A percentile compares a stretch with the other conserved stretches of the same genome.
phyloP scores from a whole-genome alignment of 2,329 filamentous ascomycete species.

The Phyllosticta paracitricarpa region DNA sequence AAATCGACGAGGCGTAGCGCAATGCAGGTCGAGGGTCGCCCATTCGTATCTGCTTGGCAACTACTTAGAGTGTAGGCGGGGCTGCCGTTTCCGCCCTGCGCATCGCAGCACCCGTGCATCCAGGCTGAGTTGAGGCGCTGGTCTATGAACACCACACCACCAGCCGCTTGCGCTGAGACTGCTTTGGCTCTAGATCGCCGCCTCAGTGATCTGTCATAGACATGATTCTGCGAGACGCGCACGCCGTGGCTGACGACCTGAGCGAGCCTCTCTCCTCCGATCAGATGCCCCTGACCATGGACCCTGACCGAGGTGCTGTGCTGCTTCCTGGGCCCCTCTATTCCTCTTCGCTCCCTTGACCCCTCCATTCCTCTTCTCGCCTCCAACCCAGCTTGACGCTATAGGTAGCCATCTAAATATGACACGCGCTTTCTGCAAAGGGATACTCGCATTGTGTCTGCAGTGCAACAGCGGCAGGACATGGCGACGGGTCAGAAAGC shows the following conservation, averaged over 20 bases:
- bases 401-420: not conserved
- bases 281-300: not conserved
- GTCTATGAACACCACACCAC: not conserved
- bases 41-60: constrained; percentile 2
- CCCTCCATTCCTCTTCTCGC: not conserved
- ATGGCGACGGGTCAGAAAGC: not conserved
- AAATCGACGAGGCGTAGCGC: not conserved
- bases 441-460: not conserved
- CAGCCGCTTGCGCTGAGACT: not conserved
- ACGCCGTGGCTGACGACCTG: not conserved
- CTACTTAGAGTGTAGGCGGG: constrained; percentile 4
- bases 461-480: not conserved
- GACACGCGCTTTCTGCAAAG: not conserved
- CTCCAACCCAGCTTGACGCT: not conserved
- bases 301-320: constrained; percentile 8
- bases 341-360: not conserved
- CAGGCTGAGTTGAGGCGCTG: not conserved
- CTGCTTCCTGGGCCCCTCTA: not conserved
- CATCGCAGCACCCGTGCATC: constrained; percentile 5
- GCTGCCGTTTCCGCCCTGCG: constrained; percentile 9
- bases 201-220: not conserved
- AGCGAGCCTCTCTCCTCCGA: not conserved
- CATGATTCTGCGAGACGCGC: not conserved
- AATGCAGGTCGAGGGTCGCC: constrained; percentile 1
- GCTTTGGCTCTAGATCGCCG: not conserved